Evolutionary conservation across 2,329 filamentous ascomycete genomes (phyloP), one percentile per base, ranked within the genome.

Genomic region (Botrytis tulipae): DNA sequence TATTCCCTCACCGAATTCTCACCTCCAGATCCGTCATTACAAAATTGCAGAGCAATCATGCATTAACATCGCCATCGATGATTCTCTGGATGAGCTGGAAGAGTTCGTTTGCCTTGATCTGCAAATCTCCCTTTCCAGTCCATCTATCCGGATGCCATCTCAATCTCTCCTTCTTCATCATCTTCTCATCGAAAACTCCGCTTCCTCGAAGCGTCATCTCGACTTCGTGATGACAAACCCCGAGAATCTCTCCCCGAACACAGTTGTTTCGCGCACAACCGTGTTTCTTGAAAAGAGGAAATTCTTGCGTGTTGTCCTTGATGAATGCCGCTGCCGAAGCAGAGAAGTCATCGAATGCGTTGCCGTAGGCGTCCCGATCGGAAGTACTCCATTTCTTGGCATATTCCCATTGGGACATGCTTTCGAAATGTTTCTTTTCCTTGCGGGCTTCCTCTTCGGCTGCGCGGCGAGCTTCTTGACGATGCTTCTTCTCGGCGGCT

Each of bases 61-160:
- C 32, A 3, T 51, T 40, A 9, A 29, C 14, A 40, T 65, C 62
- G 22, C 62, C 62, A 65, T 74, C 72, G 29, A 75, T 59, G 5
- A 75, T 32, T 25, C 67, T 54, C 32, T 65, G 62, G n/a, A 73
- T 32, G 35, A 74, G 57, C 40, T 74, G 72, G 25, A 75, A 75
- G 3, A 72, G 22, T 51, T 72, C 74, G 46, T 69, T 63, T 10
- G 62, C 59, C 68, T 44, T 62, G 7, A 7, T 10, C 35, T 65
- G 29, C n/a, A 71, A 40, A 35, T 71, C 40, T 4, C 25, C n/a
- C 40, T 42, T 71, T 18, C 61, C 68, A 29, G 35, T 32, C 37
- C 70, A 75, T 14, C 46, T 16, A 66, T 75, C 72, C 14, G 74
- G 72, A 65, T 75, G 74, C 74, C 74, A 75, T 32, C 60, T 62